Conservation (phyloP, 2,329 filamentous ascomycete genomes). For the Fusarium sp. region DNA sequence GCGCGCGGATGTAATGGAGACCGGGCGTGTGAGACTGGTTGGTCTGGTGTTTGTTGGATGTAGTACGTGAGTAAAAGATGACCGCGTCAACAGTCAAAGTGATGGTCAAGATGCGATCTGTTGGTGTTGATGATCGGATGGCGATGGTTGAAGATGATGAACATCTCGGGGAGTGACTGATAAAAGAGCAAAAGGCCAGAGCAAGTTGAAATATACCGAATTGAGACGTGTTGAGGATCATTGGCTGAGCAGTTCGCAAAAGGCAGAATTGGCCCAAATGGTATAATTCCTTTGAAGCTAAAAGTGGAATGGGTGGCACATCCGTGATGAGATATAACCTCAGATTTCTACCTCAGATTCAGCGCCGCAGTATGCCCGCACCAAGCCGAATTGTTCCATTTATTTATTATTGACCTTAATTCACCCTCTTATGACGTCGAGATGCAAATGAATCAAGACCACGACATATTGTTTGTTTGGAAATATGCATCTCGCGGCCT, state of each 20-base stretch:
- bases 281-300: slow-evolving; percentile 5
- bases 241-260: not conserved
- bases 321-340: slow-evolving; percentile 11
- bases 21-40: slow-evolving; percentile 35
- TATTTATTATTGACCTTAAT: slow-evolving; percentile 6
- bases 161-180: not conserved
- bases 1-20: slow-evolving; percentile 32
- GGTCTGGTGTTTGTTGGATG: not conserved
- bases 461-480: slow-evolving; percentile 43
- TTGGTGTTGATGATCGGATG: not conserved
- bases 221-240: not conserved
- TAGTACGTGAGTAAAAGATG: slow-evolving; percentile 11
- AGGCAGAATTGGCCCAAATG: not conserved
- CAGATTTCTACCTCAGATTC: slow-evolving; percentile 14
- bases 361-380: not conserved
- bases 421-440: not conserved
- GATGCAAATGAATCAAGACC: slow-evolving; percentile 8
- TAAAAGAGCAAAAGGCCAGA: not conserved
- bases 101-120: slow-evolving; percentile 10
- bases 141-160: slow-evolving; percentile 18
- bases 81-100: slow-evolving; percentile 10
- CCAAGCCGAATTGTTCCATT: slow-evolving; percentile 8
- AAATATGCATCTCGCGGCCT: slow-evolving; percentile 27
- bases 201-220: not conserved
- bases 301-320: slow-evolving; percentile 13